Base-by-base conservation (phyloP, 208 protist species). In the Vickermania ingenoplastis region DNA sequence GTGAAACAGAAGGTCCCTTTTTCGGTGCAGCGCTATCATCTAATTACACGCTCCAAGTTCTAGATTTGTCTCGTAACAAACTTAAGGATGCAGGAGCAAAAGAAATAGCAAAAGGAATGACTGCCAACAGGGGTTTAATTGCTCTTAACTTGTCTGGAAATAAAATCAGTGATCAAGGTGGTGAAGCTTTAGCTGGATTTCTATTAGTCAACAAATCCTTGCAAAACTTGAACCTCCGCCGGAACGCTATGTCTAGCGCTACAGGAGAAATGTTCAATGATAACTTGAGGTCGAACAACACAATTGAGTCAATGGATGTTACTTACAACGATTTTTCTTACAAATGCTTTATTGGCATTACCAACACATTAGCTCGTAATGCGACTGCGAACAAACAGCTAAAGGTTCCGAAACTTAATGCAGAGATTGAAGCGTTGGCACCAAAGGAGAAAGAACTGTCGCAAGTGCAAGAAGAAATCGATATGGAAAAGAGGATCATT, bases 281-380 rank as follows among this genome's bases (percentile, higher is more conserved):
- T 28, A 68, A 70, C 14, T 61, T 97, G 1, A 74, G 77, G 11
- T 52, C 24, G 0, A 93, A 94, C 69, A 77, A 45, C 3, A 76
- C 79, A 0, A 27, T 97, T 21, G 75, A 93, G 61, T 73, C 58
- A n/a, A 78, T 97, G 60, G 87, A 97, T 48, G 76, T 92, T 31
- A 67, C 89, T 0, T 97, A 86, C 75, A 97, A 97, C 63, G 83
- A 97, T 65, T 95, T 95, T 55, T 82, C 78, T 3, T 97, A 94
- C 72, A 85, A 87, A 54, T 92, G 85, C 57, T 79, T 89, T 7
- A 78, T 91, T 48, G 73, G 73, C 24, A 89, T 90, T 29, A 66
- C 80, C 24, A 57, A 60, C 2, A 77, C 74, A 5, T 60, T 96
- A 13, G 75, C 79, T 29, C 67, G 76, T 26, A 96, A 92, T 57